phyloP scores from a whole-genome alignment of 306 rosid genomes.

The Cicer cuneatum region DNA sequence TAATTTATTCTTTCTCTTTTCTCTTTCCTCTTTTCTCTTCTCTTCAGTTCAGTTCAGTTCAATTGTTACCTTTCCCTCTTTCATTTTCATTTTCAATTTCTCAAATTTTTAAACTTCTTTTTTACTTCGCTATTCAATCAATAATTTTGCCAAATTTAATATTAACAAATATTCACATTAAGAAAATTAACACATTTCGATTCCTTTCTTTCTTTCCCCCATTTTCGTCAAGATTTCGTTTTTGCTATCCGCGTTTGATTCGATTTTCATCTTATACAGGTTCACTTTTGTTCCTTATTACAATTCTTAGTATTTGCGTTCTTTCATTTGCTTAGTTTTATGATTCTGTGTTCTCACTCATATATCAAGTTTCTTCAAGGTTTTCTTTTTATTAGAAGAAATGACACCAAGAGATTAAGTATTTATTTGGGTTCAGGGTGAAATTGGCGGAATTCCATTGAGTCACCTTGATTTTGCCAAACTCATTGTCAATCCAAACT shows the following conservation, averaged over 20 bases:
- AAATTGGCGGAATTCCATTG: no score
- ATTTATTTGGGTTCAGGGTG: neutral
- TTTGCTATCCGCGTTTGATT: constrained; percentile 25
- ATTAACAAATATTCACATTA: neutral
- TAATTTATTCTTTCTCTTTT: neutral
- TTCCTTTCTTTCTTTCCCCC: neutral
- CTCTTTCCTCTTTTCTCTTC: neutral
- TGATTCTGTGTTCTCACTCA: neutral
- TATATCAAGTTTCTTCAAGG: neutral
- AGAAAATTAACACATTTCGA: neutral
- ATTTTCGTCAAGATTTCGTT: constrained; percentile 19
- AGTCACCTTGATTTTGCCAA: no score
- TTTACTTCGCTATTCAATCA: neutral
- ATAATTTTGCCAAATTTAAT: neutral
- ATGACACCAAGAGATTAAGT: neutral
- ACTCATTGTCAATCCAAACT: neutral
- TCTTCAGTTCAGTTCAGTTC: constrained; percentile 4
- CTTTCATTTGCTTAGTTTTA: neutral
- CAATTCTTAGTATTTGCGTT: no score
- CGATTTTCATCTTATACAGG: neutral
- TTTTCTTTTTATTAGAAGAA: constrained; percentile 6
- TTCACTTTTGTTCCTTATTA: constrained; percentile 2
- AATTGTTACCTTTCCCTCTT: neutral
- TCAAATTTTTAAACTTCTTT: neutral
- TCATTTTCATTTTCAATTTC: neutral